Evolutionary conservation across 78 protist genomes (phyloP), one percentile per base, ranked within the genome.

Genomic region (Speleostelium caveatum): DNA sequence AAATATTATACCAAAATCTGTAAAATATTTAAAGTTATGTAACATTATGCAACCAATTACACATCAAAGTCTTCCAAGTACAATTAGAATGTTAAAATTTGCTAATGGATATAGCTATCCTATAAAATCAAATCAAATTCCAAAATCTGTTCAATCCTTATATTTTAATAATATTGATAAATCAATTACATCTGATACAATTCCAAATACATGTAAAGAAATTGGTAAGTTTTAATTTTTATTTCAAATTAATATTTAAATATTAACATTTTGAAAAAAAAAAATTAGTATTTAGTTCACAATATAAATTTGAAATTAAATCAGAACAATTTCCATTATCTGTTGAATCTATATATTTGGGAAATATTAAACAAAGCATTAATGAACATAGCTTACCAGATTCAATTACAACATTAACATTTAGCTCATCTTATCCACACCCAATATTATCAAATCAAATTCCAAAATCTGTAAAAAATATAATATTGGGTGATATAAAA

Each of bases 171-270:
- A 63, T 22, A 63, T 63, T 1, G 30, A 6, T 14, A n/a, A 35
- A 63, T 35, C 72, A 63, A 7, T 63, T 7, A 63, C 72, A 21
- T 35, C 32, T 22, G 26, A 17, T 35, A 35, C 72, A 21, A 63
- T 63, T 17, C 72, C 72, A 30, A 63, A 63, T 19, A 63, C 72
- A 4, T 35, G 32, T 63, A 39, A 63, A 63, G 72, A 63, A 28
- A 22, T 63, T 26, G 32, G 36, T 33, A n/a, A n/a, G n/a, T n/a
- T n/a, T n/a, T n/a, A n/a, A n/a, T n/a, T n/a, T n/a, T n/a, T n/a
- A n/a, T n/a, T n/a, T n/a, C n/a, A n/a, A n/a, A n/a, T n/a, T n/a
- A n/a, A n/a, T n/a, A n/a, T n/a, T n/a, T n/a, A n/a, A n/a, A n/a
- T n/a, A n/a, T n/a, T n/a, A n/a, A n/a, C n/a, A n/a, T n/a, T n/a